Percentiles rank a stretch among this genome's conserved stretches.
phyloP scores from a whole-genome alignment of 2,329 filamentous ascomycete species.

The Pseudogymnoascus sp. region DNA sequence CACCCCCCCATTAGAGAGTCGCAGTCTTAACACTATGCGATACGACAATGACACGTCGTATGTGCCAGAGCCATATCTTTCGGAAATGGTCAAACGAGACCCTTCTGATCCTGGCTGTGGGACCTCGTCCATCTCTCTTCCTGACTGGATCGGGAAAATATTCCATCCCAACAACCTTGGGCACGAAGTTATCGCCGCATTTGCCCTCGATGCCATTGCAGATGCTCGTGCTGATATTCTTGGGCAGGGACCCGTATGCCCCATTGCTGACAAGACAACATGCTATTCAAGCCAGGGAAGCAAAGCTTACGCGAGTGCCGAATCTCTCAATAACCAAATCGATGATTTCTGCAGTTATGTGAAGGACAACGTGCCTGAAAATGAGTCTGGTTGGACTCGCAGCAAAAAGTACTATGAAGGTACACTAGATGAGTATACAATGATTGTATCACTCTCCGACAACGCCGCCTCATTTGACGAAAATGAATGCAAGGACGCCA shows the following conservation, averaged over 20 bases:
- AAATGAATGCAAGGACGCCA: conserved; percentile 15
- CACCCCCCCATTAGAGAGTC: neutral
- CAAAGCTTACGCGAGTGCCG: conserved; percentile 20
- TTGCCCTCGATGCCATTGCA: conserved; percentile 18
- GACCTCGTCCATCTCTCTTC: conserved; percentile 23
- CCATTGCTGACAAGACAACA: neutral
- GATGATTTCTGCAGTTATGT: conserved; percentile 26
- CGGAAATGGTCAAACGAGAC: conserved; percentile 14
- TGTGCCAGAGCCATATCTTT: conserved; percentile 8
- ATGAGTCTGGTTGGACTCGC: conserved; percentile 19
- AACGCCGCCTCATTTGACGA: conserved; percentile 14
- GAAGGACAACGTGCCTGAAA: conserved; percentile 3
- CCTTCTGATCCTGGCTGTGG: conserved; percentile 21
- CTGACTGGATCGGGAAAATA: conserved; percentile 26
- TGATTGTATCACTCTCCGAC: neutral
- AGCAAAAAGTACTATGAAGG: conserved; percentile 23
- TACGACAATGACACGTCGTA: conserved; percentile 14
- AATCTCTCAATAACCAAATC: conserved; percentile 23
- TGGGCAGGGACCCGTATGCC: neutral
- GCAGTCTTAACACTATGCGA: conserved; percentile 4
- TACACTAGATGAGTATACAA: conserved; percentile 15
- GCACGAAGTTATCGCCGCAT: conserved; percentile 27
- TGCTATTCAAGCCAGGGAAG: conserved; percentile 13
- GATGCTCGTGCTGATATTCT: conserved; percentile 8
- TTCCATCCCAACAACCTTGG: conserved; percentile 31